Evolutionary conservation across 2,329 filamentous ascomycete genomes (phyloP).

Genomic region (Neocucurbitaria cava): DNA sequence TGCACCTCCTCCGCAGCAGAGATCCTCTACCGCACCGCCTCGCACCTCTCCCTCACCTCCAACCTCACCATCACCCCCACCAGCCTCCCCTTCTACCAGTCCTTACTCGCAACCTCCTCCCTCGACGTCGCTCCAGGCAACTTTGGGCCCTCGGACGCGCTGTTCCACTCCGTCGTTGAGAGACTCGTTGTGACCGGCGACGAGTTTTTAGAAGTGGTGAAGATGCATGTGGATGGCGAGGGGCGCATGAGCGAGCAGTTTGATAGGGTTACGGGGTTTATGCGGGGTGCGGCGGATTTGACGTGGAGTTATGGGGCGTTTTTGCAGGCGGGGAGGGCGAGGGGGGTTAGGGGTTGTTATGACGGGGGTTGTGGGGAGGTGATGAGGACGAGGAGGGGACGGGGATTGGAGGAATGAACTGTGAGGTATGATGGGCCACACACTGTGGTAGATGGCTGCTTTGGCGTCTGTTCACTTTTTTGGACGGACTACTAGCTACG

Average conservation of each 20-base stretch:
- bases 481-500: background rate
- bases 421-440: conserved; percentile 9
- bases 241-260: conserved; percentile 56
- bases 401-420: conserved; percentile 8
- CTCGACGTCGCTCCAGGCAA: conserved; percentile 28
- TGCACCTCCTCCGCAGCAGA: conserved; percentile 52
- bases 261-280: conserved; percentile 48
- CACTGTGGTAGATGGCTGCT: background rate
- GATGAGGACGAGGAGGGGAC: background rate
- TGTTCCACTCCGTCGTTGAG: conserved; percentile 40
- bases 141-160: conserved; percentile 34
- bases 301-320: conserved; percentile 57
- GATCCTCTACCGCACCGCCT: conserved; percentile 48
- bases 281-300: conserved; percentile 52
- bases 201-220: conserved; percentile 52
- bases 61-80: conserved; percentile 41
- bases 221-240: conserved; percentile 46
- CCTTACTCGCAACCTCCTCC: conserved; percentile 38
- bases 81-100: conserved; percentile 47
- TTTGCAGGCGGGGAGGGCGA: conserved; percentile 48
- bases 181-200: conserved; percentile 47
- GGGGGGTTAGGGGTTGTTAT: conserved; percentile 18
- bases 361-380: conserved; percentile 5
- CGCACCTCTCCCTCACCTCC: conserved; percentile 33
- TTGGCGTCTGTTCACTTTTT: too few relatives aligned